These are phyloP conservation scores for Lolium perenne DNA, from an alignment of 176 grass and related monocot genomes.

Conservation along the genomic window DNA sequence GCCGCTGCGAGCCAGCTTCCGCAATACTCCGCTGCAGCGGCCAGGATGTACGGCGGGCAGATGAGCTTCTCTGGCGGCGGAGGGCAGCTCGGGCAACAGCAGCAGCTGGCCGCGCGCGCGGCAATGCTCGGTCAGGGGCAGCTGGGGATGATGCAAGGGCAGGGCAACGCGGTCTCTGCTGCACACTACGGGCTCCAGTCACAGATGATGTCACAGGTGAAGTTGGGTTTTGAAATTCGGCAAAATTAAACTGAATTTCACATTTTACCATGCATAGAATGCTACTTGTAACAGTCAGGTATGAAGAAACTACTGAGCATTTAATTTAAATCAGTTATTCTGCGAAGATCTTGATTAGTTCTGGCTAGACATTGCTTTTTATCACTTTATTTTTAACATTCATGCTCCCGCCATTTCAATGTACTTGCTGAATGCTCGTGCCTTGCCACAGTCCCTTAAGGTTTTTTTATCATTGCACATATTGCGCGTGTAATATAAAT, in stretches of 20 bases:
- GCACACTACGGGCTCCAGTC: conserved; percentile 77
- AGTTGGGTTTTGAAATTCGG: background rate
- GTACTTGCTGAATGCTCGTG: too few species aligned
- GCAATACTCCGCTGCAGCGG: conserved; percentile 61
- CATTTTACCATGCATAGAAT: conserved; percentile 1
- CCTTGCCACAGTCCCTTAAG: too few species aligned
- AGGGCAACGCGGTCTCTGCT: conserved; percentile 54
- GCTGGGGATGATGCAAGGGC: conserved; percentile 72
- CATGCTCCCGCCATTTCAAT: background rate
- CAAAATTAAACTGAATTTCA: conserved; percentile 5
- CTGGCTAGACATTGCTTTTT: conserved; percentile 3
- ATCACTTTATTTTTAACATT: conserved; percentile 18
- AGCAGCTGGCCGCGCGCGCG: conserved; percentile 65
- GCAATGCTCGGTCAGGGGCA: conserved; percentile 78
- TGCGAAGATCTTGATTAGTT: background rate
- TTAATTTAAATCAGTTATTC: conserved; percentile 9
- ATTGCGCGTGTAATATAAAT: too few species aligned
- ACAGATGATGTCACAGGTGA: conserved; percentile 89
- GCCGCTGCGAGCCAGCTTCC: conserved; percentile 49
- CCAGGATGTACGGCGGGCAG: conserved; percentile 80
- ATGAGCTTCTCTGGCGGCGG: conserved; percentile 81
- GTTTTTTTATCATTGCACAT: too few species aligned
- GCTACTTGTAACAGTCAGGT: background rate
- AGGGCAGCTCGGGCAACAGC: conserved; percentile 58
- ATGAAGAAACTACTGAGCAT: background rate